Evolutionary conservation across 352 stramenopile genomes (phyloP).

Genomic region (Phytophthora parvispora): DNA sequence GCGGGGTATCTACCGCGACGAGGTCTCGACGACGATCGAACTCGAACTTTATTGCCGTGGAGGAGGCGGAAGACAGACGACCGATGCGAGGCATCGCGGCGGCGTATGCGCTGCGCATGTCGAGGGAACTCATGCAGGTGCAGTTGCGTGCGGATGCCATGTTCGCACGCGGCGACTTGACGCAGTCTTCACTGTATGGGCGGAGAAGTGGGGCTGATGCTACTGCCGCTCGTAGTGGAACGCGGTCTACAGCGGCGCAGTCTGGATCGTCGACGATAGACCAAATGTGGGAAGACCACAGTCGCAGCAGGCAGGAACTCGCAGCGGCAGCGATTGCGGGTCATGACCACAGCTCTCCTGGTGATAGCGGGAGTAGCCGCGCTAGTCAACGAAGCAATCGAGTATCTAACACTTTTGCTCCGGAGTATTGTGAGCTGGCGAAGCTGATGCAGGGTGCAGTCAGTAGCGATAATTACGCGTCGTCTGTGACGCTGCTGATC

Average conservation of each 20-base stretch:
- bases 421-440: slow-evolving; percentile 67
- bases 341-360: slow-evolving; percentile 12
- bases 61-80: slow-evolving; percentile 40
- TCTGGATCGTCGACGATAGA: slow-evolving; percentile 35
- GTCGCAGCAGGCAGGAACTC: slow-evolving; percentile 56
- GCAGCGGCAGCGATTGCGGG: slow-evolving; percentile 33
- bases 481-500: slow-evolving; percentile 75
- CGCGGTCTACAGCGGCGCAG: slow-evolving; percentile 37
- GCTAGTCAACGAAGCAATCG: slow-evolving; percentile 21
- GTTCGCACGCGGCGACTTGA: slow-evolving; percentile 76
- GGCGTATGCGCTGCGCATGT: slow-evolving; percentile 83
- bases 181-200: slow-evolving; percentile 52
- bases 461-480: slow-evolving; percentile 82
- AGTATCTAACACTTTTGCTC: slow-evolving; percentile 55
- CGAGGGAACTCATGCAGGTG: slow-evolving; percentile 77
- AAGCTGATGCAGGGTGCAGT: slow-evolving; percentile 79
- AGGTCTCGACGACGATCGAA: slow-evolving; percentile 26
- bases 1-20: slow-evolving; percentile 6
- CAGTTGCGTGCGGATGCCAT: slow-evolving; percentile 76
- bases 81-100: slow-evolving; percentile 72
- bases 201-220: slow-evolving; percentile 5
- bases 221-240: slow-evolving; percentile 13
- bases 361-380: slow-evolving; percentile 10
- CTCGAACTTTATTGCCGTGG: slow-evolving; percentile 33
- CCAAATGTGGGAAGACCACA: slow-evolving; percentile 75